A percentile compares a stretch with the other conserved stretches of the same genome.
phyloP scores from a whole-genome alignment of 2,329 filamentous ascomycete genomes.

The Penicillium sp. region DNA sequence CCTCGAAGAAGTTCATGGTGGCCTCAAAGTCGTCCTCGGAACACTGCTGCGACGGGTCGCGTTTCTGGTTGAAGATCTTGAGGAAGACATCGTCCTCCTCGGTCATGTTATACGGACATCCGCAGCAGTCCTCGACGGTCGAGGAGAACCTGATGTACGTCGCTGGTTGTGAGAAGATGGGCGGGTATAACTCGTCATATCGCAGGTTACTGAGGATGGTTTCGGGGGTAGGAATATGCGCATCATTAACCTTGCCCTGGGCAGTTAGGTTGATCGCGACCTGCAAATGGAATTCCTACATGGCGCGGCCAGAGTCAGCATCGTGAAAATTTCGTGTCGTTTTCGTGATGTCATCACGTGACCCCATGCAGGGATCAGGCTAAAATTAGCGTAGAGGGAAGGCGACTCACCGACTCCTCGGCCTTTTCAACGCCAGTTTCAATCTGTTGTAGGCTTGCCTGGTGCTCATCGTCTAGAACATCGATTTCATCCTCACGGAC shows the following conservation, averaged over 20 bases:
- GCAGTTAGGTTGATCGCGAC: constrained; percentile 66
- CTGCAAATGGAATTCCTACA: constrained; percentile 91
- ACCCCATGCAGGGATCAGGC: constrained; percentile 32
- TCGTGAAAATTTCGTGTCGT: constrained; percentile 33
- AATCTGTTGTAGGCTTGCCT: constrained; percentile 76
- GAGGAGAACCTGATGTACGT: constrained; percentile 98
- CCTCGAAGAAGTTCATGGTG: constrained; percentile 92
- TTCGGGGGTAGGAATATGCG: constrained; percentile 65
- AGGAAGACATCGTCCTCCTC: constrained; percentile 84
- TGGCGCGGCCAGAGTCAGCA: constrained; percentile 17
- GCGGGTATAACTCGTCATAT: constrained; percentile 85
- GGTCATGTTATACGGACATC: constrained; percentile 89
- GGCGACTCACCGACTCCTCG: constrained; percentile 85
- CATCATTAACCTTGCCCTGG: constrained; percentile 58
- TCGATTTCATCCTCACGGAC: constrained; percentile 90
- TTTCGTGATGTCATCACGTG: constrained; percentile 38
- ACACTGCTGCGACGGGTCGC: constrained; percentile 59
- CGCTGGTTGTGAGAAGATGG: constrained; percentile 72
- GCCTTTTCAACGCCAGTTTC: constrained; percentile 95
- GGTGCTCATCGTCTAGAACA: constrained; percentile 76
- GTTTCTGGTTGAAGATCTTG: constrained; percentile 75
- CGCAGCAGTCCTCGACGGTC: constrained; percentile 92
- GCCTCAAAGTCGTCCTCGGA: constrained; percentile 90
- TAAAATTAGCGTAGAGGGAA: constrained; percentile 31
- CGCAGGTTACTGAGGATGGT: constrained; percentile 61